phyloP scores from a whole-genome alignment of 2,329 filamentous ascomycete species.

The Penicillium frequentans region DNA sequence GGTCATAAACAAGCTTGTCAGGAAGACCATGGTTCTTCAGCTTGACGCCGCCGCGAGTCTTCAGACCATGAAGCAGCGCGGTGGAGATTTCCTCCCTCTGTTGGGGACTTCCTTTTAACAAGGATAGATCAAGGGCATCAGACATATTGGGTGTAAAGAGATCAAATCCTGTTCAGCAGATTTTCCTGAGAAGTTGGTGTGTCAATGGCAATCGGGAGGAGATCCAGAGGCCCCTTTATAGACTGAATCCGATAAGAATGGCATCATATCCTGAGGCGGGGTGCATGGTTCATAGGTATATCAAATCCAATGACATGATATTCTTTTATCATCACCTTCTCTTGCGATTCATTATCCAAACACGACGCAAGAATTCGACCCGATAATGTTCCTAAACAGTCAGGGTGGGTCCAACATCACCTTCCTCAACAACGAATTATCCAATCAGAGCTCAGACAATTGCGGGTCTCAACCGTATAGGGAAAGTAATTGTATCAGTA shows the following conservation, averaged over 20 bases:
- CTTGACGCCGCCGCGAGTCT: conserved; percentile 17
- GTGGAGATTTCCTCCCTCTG: conserved; percentile 10
- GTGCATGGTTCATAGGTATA: not conserved
- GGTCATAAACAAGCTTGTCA: conserved; percentile 6
- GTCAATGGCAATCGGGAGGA: not conserved
- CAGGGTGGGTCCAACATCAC: not conserved
- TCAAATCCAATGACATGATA: not conserved
- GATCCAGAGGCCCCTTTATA: not conserved
- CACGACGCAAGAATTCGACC: not conserved
- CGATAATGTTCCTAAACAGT: not conserved
- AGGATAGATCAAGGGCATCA: conserved; percentile 13
- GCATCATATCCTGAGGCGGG: not conserved
- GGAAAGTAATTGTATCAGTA: not conserved
- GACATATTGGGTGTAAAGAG: conserved; percentile 6
- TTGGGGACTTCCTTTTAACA: conserved; percentile 14
- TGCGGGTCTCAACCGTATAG: not conserved
- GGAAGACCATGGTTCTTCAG: conserved; percentile 21
- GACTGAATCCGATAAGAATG: not conserved
- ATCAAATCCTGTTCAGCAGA: not conserved
- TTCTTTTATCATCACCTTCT: not conserved
- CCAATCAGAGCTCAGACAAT: not conserved
- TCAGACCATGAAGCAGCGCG: conserved; percentile 11
- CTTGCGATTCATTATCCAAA: not conserved
- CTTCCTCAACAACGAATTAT: not conserved
- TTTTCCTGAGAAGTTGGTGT: not conserved